Conservation (phyloP, 305 asterid genomes). For the Stenogyne calaminthoides region DNA sequence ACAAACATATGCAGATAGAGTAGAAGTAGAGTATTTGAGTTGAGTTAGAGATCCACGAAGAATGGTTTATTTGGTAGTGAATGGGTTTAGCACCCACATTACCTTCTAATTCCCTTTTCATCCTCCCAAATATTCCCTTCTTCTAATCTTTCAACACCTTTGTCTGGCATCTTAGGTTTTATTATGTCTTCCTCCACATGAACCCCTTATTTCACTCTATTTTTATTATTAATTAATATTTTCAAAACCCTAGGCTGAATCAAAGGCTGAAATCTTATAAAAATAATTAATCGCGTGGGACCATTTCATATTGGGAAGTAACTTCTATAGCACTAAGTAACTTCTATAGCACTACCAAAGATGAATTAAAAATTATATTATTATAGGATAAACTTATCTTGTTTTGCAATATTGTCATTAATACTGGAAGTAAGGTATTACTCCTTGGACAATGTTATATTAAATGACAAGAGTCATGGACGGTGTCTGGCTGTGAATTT, state of each 20-base stretch:
- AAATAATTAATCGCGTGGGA: slow-evolving; percentile 20
- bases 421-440: slow-evolving; percentile 1
- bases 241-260: slow-evolving; percentile 82
- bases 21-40: slow-evolving; percentile 48
- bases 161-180: slow-evolving; percentile 78
- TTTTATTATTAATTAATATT: background rate
- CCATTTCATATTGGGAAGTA: slow-evolving; percentile 44
- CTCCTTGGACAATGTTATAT: slow-evolving; percentile 40
- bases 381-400: slow-evolving; percentile 6
- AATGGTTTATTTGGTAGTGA: slow-evolving; percentile 52
- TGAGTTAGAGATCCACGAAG: slow-evolving; percentile 43
- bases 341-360: slow-evolving; percentile 47
- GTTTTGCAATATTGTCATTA: slow-evolving; percentile 8
- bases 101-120: slow-evolving; percentile 83
- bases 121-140: slow-evolving; percentile 85
- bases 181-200: slow-evolving; percentile 73
- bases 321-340: too few species aligned
- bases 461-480: slow-evolving; percentile 43
- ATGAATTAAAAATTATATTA: background rate
- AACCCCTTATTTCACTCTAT: slow-evolving; percentile 30
- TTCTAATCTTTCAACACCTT: slow-evolving; percentile 74
- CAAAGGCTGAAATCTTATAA: slow-evolving; percentile 35
- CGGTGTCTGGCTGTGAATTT: slow-evolving; percentile 44
- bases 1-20: slow-evolving; percentile 37
- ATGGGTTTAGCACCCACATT: slow-evolving; percentile 52